Evolutionary conservation across 345 rosid species (phyloP).

Genomic region (Populus alba): DNA sequence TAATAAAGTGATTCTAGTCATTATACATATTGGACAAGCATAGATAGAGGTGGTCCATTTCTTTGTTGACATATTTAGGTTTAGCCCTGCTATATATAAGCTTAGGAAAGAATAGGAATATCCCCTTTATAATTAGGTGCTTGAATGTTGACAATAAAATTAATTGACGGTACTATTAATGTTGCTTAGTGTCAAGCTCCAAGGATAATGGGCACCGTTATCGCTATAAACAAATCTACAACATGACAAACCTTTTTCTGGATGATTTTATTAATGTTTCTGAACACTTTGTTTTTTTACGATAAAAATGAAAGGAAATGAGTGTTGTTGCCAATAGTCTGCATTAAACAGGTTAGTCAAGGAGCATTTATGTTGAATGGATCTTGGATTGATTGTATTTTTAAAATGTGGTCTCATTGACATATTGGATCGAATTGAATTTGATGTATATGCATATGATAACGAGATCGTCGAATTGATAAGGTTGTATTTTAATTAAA

Average conservation of each 20-base stretch:
- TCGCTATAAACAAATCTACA: not conserved
- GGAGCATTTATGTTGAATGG: not conserved
- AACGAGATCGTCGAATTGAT: too few species aligned
- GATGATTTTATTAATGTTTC: not conserved
- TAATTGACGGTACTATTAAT: not conserved
- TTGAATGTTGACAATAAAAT: not conserved
- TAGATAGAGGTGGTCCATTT: not conserved
- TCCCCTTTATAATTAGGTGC: too few species aligned
- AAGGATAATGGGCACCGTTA: not conserved
- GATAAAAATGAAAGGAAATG: not conserved
- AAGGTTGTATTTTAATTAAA: not conserved
- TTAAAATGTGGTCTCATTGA: not conserved
- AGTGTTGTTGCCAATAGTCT: not conserved
- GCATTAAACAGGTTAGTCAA: not conserved
- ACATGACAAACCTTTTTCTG: not conserved
- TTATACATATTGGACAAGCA: not conserved
- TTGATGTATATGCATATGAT: too few species aligned
- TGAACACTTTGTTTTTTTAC: not conserved
- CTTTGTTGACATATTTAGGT: not conserved
- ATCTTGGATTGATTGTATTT: not conserved
- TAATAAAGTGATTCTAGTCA: not conserved
- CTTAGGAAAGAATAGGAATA: not conserved
- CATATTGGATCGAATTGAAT: not conserved
- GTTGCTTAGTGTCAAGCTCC: not conserved
- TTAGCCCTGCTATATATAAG: not conserved